Evolutionary conservation across 2,329 filamentous ascomycete species (phyloP).

Genomic region (Ophiocordyceps sinensis): DNA sequence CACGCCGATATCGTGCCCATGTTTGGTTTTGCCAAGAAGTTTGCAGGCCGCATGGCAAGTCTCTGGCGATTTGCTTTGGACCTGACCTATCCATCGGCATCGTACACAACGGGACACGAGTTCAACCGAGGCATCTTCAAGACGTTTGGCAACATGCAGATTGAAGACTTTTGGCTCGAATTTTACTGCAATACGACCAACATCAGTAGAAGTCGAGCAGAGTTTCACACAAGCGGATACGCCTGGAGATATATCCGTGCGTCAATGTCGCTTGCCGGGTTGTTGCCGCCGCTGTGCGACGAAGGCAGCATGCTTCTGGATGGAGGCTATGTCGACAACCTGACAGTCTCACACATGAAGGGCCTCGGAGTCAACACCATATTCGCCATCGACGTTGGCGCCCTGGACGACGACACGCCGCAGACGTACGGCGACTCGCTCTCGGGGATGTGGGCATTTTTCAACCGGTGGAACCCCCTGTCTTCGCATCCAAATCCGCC

Average conservation of each 20-base stretch:
- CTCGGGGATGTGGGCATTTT: constrained; percentile 85
- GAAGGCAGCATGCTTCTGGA: constrained; percentile 95
- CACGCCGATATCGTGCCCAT: constrained; percentile 96
- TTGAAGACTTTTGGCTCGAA: constrained; percentile 97
- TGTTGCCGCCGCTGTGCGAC: constrained; percentile 87
- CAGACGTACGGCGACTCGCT: constrained; percentile 89
- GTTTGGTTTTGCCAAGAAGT: constrained; percentile 94
- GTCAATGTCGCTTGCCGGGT: constrained; percentile 88
- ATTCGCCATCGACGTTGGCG: constrained; percentile 89
- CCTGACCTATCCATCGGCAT: constrained; percentile 87
- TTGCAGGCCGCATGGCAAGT: constrained; percentile 95
- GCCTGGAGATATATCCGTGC: constrained; percentile 95
- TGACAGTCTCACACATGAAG: constrained; percentile 97
- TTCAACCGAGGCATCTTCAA: constrained; percentile 99
- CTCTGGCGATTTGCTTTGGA: constrained; percentile 98
- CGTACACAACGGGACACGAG: constrained; percentile 95
- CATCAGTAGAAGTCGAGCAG: constrained; percentile 81
- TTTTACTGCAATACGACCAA: constrained; percentile 99
- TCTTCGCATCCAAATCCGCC: constrained; percentile 80
- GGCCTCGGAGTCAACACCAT: constrained; percentile 83
- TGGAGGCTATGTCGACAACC: constrained; percentile 91
- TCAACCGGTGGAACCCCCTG: constrained; percentile 96
- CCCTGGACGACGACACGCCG: constrained; percentile 79
- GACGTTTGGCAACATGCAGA: constrained; percentile 89
- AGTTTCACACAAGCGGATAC: constrained; percentile 92